These are phyloP conservation scores for Oryza glumipatula DNA, from an alignment of 176 grass and related monocot species.

Conservation along the genomic window DNA sequence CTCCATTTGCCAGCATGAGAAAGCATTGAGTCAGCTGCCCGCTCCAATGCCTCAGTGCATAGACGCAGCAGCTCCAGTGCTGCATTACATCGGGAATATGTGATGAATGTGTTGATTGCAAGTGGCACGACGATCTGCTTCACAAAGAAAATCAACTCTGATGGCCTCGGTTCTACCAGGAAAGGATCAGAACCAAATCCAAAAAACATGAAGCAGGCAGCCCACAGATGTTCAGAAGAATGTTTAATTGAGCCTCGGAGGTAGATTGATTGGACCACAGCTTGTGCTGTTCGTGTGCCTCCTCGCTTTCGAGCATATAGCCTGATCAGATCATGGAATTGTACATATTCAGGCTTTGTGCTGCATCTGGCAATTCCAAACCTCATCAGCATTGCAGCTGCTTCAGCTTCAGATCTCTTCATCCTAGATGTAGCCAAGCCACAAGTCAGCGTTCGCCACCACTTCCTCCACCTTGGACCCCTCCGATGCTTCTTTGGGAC, in stretches of 20 bases:
- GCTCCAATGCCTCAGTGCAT: constrained; percentile 77
- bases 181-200: constrained; percentile 82
- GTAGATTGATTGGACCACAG: constrained; percentile 77
- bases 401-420: constrained; percentile 93
- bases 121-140: constrained; percentile 85
- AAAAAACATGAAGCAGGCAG: constrained; percentile 86
- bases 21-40: constrained; percentile 78
- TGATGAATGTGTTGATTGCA: constrained; percentile 88
- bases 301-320: constrained; percentile 78
- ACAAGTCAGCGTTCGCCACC: constrained; percentile 58
- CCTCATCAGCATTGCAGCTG: constrained; percentile 82
- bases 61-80: constrained; percentile 75
- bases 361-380: constrained; percentile 89
- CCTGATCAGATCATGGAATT: constrained; percentile 87
- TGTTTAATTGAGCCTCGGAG: constrained; percentile 83
- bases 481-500: constrained; percentile 70
- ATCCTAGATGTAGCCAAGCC: constrained; percentile 59
- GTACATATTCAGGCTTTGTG: constrained; percentile 62
- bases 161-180: constrained; percentile 67
- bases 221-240: constrained; percentile 82
- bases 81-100: constrained; percentile 77
- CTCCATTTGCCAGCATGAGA: constrained; percentile 79
- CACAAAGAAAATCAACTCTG: constrained; percentile 77
- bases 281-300: constrained; percentile 56
- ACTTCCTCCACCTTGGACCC: constrained; percentile 71